Evolutionary conservation across 306 rosid species (phyloP).

Genomic region (Oemleria cerasiformis): DNA sequence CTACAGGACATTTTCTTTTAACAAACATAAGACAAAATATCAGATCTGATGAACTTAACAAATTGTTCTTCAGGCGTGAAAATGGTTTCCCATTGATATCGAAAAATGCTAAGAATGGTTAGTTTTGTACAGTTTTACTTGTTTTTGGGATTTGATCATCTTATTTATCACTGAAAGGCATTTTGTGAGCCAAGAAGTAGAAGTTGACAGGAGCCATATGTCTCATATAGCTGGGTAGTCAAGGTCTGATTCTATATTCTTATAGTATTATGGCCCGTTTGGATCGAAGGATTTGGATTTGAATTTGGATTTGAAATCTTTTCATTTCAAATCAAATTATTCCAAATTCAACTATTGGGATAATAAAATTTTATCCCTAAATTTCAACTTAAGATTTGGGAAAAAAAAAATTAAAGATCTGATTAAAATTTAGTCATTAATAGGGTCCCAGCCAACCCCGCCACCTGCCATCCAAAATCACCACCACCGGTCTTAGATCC

Average conservation of each 20-base stretch:
- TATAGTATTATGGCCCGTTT: no score
- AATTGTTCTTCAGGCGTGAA: neutral
- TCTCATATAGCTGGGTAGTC: neutral
- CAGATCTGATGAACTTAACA: neutral
- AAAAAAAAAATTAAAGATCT: no score
- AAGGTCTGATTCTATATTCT: neutral
- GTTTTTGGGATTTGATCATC: neutral
- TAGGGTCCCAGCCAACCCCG: no score
- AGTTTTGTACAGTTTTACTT: neutral
- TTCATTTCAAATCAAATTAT: no score
- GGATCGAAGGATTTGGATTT: no score
- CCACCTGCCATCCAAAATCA: no score
- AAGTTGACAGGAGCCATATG: neutral
- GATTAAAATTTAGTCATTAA: no score
- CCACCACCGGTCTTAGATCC: no score
- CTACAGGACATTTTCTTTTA: neutral
- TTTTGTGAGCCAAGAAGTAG: neutral
- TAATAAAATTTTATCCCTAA: no score
- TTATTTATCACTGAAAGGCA: neutral
- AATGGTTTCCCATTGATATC: neutral
- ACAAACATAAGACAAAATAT: neutral
- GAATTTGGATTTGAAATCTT: no score
- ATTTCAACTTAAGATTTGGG: no score
- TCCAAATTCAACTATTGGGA: no score
- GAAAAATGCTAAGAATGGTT: neutral